Base-by-base conservation (phyloP, 108 stramenopile species). In the Aurantiochytrium sp. region DNA sequence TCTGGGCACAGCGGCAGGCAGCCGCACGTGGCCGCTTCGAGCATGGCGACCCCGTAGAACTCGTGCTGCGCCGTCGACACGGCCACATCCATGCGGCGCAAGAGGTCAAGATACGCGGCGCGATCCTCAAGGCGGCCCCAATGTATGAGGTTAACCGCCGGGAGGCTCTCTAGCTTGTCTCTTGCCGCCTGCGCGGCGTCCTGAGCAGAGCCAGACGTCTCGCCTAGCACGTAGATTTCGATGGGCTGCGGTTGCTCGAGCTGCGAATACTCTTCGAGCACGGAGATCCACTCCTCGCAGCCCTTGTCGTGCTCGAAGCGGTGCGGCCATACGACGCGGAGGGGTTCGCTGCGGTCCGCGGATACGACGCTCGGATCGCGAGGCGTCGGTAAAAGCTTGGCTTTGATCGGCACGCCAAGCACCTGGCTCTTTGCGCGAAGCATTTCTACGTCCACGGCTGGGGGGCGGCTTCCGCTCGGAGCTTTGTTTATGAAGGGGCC, bases 1-100 rank as follows among this genome's bases (percentile, higher is more conserved):
- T 81, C 30, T 15, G 73, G 73, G 45, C 73, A 81, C 27, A 81
- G 24, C 1, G 73, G 73, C 8, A 22, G 24, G 73, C 73, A 81
- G 39, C 73, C 73, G 24, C 73, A 81, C 0, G 73, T 81, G 0
- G 73, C 73, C 6, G 73, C 73, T 81, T 81, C 73, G 24, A 81
- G 42, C 73, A 81, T 81, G 39, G 73, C 39, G n/a, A 81, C 30
- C 30, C 73, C 73, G 30, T 48, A 81, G 24, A 81, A 81, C 32
- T 81, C 73, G 1, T 81, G 73, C 21, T 12, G n/a, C 27, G 42
- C 45, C 27, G 73, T 81, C 1, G 73, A 81, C 10, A 81, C 42
- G 6, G 73, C 73, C 39, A 81, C 73, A n/a, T 81, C 73, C 42
- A 48, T 48, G 39, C 17, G 15, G 0, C 73, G 45, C 39, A 81